Evolutionary conservation across 306 rosid genomes (phyloP), one percentile per base, ranked within the genome.

Genomic region (Amphicarpaea edgeworthii): DNA sequence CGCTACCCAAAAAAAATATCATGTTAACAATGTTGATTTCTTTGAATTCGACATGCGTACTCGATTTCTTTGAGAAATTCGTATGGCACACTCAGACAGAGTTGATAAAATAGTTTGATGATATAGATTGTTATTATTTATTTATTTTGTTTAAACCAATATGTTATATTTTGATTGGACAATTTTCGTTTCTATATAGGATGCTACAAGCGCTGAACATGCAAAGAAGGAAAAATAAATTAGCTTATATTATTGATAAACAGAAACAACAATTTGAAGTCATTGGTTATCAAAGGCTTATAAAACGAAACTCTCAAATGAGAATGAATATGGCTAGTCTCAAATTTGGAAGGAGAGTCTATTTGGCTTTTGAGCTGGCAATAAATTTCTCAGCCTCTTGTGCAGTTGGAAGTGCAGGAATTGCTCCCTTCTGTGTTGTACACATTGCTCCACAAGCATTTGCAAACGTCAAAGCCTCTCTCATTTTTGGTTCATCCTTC

Each of bases 371-470:
- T 2, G 75, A 79, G 68, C 23, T 58, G 58, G 85, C 65, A 14
- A 89, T 81, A 72, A 89, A 86, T 23, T 70, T 64, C 9, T 23
- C 68, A 46, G 83, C 91, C 3, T 83, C 84, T 50, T 50, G 16
- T 0, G 62, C 7, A 0, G 90, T 79, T 83, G 94, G 94, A 77
- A 89, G 90, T 68, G 94, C 91, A 41, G 94, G 94, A 79, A 87
- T 87, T 38, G 94, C 91, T 77, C 91, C 94, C 72, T 89, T 89
- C 69, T 82, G 76, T 70, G 83, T 85, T 64, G 91, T 89, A 23
- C 86, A 80, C 0, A 89, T 82, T 75, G 94, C 94, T 71, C 90
- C 94, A 75, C 91, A 85, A 28, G 91, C 91, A 87, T 89, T 87
- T 51, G 94, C 76, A 75, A 87, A 69, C 9, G 24, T 17, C 85